Conservation (phyloP, 1,139 yeast species). For the Yamadazyma blattariae region DNA sequence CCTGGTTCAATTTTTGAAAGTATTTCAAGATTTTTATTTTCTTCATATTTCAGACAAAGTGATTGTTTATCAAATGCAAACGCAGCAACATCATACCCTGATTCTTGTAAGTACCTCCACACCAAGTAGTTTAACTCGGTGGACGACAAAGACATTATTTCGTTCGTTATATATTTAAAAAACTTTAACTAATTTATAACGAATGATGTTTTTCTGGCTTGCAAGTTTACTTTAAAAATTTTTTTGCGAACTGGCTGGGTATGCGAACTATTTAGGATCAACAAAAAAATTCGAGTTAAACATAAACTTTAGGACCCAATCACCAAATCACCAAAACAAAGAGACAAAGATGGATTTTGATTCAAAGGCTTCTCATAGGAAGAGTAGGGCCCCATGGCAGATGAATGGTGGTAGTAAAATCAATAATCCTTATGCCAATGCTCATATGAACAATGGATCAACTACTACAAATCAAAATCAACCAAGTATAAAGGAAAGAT, state of each 20-base stretch:
- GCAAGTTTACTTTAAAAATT: too few relatives aligned
- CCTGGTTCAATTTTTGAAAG: conserved; percentile 61
- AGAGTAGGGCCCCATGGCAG: conserved; percentile 49
- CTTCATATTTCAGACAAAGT: conserved; percentile 58
- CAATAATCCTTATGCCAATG: conserved; percentile 37
- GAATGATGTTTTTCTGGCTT: not conserved
- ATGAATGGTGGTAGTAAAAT: conserved; percentile 14
- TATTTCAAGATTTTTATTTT: conserved; percentile 37
- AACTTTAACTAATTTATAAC: too few relatives aligned
- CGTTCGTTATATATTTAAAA: too few relatives aligned
- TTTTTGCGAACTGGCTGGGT: too few relatives aligned
- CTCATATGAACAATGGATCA: conserved; percentile 14
- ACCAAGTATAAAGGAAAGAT: not conserved
- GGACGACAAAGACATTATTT: conserved; percentile 72
- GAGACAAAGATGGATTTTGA: conserved; percentile 26
- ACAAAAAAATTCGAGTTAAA: too few relatives aligned
- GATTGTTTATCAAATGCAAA: conserved; percentile 80
- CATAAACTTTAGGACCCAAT: too few relatives aligned
- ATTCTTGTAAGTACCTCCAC: conserved; percentile 91
- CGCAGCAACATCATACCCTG: conserved; percentile 78
- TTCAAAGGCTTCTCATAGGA: conserved; percentile 31
- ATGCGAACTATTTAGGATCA: not conserved
- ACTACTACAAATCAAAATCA: not conserved
- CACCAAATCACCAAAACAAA: not conserved
- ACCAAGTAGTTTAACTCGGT: conserved; percentile 85